Base-by-base conservation (phyloP, 495 filamentous ascomycete species). In the Hypomontagnella submonticulosa region DNA sequence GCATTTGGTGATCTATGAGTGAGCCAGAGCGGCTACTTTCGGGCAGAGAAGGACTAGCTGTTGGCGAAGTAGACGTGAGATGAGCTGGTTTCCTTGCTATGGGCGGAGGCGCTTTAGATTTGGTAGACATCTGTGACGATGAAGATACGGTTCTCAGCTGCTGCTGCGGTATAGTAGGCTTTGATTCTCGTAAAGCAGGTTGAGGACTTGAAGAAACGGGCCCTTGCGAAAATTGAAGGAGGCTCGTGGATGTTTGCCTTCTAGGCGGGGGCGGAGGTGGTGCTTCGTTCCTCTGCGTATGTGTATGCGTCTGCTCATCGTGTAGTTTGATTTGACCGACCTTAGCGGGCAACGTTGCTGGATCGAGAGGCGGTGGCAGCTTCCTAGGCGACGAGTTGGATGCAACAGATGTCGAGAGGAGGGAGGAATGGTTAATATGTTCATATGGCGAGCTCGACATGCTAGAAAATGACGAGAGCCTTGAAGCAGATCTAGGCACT, bases 41-140 rank as follows among this genome's bases (percentile, higher is more conserved):
- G 13, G 61, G 37, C 18, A 62, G 44, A 10, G 73, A 60, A 30
- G 62, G 60, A 55, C 67, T 78, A 48, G 58, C 71, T 4, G 63
- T 59, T 3, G 80, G 75, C 0, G 81, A 80, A 12, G 66, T 66
- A 10, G 76, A 71, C 10, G 68, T 71, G 11, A 86, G 77, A 67
- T 85, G 81, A 4, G 81, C 76, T 1, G 84, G 84, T 57, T 86
- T 86, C 50, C 75, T 77, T 3, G 81, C 83, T 46, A 86, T 75
- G 0, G 84, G 83, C n/a, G 84, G 84, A 11, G 81, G 70, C 0
- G 74, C 69, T 66, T 81, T 84, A 9, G 77, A 76, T 32, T 78
- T 77, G 6, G 53, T 56, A 2, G 76, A 62, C 12, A 51, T 64
- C 44, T 76, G 66, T 9, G 75, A 76, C 7, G 72, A 73, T 6